Evolutionary conservation across 495 filamentous ascomycete genomes (phyloP), one percentile per base, ranked within the genome.

Genomic region (Podospora fimiseda): DNA sequence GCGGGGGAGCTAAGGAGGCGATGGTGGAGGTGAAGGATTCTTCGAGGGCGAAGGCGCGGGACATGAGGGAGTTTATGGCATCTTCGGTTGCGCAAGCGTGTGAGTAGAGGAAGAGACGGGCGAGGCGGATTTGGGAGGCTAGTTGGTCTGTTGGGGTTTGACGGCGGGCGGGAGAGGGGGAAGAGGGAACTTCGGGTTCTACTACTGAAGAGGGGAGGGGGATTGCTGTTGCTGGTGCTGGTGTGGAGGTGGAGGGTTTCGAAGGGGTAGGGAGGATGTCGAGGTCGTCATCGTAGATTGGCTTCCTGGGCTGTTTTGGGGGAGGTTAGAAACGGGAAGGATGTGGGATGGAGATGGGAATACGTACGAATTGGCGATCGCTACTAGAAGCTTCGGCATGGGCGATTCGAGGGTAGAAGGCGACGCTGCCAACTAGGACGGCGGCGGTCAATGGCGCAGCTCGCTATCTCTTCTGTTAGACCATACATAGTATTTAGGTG

Each of bases 231-330:
- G 46, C 43, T 14, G 56, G 52, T 64, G 72, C 64, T 55, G 69
- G 60, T 51, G 66, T 50, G 39, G 48, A 57, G 37, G 53, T 50
- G 45, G 50, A 15, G 38, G 59, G 37, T 23, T 60, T 59, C 0
- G 68, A 38, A 56, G 57, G 36, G 57, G 51, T 68, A 51, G 59
- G 74, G 64, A 58, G 70, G 70, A 55, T 62, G 60, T 75, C 65
- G 67, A 79, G 75, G 70, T 88, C 81, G 69, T 91, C 82, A 66
- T 92, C 87, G 78, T 95, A 96, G 73, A 96, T 93, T 46, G 90
- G 82, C 76, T 94, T 95, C 61, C 83, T 86, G 66, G 77, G 60
- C 70, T 74, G 60, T 36, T 47, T n/a, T 14, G 38, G 46, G 33
- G 11, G 8, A 14, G 43, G 52, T 6, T 23, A n/a, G 14, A 33